These are phyloP conservation scores for Chrysosphaeria jannelii DNA, from an alignment of 2,329 filamentous ascomycete genomes.

Conservation along the genomic window DNA sequence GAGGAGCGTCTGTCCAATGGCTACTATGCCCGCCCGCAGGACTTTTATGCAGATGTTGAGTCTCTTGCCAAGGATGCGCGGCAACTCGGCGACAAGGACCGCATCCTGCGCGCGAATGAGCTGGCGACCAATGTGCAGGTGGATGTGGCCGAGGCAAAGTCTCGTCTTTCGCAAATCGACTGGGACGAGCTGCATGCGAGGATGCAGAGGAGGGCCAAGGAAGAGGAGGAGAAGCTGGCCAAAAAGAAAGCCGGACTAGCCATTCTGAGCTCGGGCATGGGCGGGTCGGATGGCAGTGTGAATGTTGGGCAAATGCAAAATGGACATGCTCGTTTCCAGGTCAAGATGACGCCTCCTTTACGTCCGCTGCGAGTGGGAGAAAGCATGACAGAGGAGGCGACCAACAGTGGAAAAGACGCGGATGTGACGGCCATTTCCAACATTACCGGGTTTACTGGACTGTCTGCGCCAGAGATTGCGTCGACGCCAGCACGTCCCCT, in stretches of 20 bases:
- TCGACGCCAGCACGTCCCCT: too few species aligned
- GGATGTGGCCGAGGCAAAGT: constrained; percentile 50
- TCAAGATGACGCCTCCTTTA: constrained; percentile 14
- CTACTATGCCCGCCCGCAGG: constrained; percentile 71
- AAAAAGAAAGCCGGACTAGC: constrained; percentile 32
- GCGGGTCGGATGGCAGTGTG: constrained; percentile 1
- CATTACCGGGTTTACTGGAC: too few species aligned
- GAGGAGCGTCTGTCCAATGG: constrained; percentile 93
- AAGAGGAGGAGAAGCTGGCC: constrained; percentile 26
- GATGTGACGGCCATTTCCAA: too few species aligned
- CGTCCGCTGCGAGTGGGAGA: too few species aligned
- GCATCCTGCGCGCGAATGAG: constrained; percentile 68
- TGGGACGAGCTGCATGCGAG: constrained; percentile 59
- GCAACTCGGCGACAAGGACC: constrained; percentile 52
- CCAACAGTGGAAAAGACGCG: too few species aligned
- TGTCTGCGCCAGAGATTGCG: too few species aligned
- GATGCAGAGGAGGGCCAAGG: constrained; percentile 32
- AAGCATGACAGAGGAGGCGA: too few species aligned
- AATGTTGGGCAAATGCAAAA: constrained; percentile 3
- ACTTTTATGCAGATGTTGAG: constrained; percentile 72
- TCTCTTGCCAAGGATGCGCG: constrained; percentile 61
- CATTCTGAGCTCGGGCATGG: constrained; percentile 10
- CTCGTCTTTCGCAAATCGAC: constrained; percentile 24
- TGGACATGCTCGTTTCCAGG: constrained; percentile 17
- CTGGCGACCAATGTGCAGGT: constrained; percentile 82